A percentile compares a stretch with the other conserved stretches of the same genome.
phyloP scores from a whole-genome alignment of 352 stramenopile species.

The Hyaloperonospora brassicae region DNA sequence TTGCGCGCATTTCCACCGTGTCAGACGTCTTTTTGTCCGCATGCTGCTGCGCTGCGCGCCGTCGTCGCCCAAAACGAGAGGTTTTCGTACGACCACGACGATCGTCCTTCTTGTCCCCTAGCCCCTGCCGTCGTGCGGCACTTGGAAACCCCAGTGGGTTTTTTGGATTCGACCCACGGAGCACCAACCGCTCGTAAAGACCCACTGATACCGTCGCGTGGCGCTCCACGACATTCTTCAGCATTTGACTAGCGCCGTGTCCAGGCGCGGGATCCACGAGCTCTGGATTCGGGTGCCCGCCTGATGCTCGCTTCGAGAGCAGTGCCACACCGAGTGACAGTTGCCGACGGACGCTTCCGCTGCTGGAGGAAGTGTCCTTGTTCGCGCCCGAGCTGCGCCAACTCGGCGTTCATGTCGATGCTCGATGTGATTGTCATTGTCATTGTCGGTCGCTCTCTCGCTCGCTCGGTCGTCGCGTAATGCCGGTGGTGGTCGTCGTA shows the following conservation, averaged over 20 bases:
- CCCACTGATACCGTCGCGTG: constrained; percentile 31
- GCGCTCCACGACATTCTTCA: constrained; percentile 60
- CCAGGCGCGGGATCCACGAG: constrained; percentile 2
- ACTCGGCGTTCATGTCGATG: constrained; percentile 67
- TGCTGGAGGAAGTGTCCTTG: constrained; percentile 70
- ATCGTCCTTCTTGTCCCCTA: constrained; percentile 2
- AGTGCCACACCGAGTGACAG: constrained; percentile 30
- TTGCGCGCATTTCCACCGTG: too few relatives aligned
- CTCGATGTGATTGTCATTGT: too few relatives aligned
- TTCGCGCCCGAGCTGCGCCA: constrained; percentile 70
- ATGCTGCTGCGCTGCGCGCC: constrained; percentile 21
- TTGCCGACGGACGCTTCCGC: constrained; percentile 49
- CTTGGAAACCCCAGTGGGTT: constrained; percentile 52
- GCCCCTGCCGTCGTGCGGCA: constrained; percentile 30
- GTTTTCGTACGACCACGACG: too few relatives aligned
- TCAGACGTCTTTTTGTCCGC: too few relatives aligned
- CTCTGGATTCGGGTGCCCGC: not conserved
- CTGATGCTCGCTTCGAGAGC: constrained; percentile 3
- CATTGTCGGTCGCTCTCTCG: too few relatives aligned
- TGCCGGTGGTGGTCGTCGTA: constrained; percentile 13
- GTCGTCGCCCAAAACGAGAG: constrained; percentile 51
- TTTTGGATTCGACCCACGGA: not conserved
- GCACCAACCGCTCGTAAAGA: too few relatives aligned
- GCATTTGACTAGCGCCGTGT: constrained; percentile 29
- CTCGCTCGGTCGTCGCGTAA: too few relatives aligned